phyloP scores from a whole-genome alignment of 768 basidiomycete species.

The Calocera viscosa region DNA sequence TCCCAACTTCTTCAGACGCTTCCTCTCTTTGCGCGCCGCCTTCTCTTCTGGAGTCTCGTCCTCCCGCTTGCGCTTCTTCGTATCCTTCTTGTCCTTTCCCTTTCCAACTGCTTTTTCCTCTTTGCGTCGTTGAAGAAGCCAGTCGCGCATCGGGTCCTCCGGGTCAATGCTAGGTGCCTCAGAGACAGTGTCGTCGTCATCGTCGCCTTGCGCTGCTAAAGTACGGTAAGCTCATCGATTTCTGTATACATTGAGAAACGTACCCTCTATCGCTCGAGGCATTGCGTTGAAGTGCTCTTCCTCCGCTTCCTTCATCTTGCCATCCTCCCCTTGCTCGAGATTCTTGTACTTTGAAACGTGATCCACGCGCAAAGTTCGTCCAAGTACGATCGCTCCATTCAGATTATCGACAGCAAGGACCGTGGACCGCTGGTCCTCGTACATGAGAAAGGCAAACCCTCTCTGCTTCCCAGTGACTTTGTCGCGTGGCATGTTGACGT shows the following conservation, averaged over 20 bases:
- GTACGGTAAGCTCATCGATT: slow-evolving; percentile 6
- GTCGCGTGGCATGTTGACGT: slow-evolving; percentile 88
- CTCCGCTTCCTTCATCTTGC: slow-evolving; percentile 76
- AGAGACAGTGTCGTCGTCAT: slow-evolving; percentile 36
- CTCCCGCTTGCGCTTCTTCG: slow-evolving; percentile 40
- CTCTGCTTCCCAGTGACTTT: slow-evolving; percentile 80
- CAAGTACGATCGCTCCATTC: slow-evolving; percentile 83
- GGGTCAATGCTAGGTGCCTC: slow-evolving; percentile 71
- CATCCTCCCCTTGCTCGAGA: slow-evolving; percentile 58
- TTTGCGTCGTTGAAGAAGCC: slow-evolving; percentile 59
- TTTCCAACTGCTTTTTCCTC: slow-evolving; percentile 47
- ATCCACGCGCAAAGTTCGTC: slow-evolving; percentile 79
- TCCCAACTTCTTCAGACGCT: slow-evolving; percentile 46
- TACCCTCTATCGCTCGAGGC: slow-evolving; percentile 58
- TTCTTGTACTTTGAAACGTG: slow-evolving; percentile 90
- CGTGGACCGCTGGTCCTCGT: slow-evolving; percentile 94
- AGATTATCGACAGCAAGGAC: slow-evolving; percentile 96
- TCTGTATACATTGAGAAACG: slow-evolving; percentile 17
- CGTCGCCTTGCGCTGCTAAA: slow-evolving; percentile 28
- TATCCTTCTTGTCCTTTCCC: slow-evolving; percentile 47
- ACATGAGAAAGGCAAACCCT: slow-evolving; percentile 97
- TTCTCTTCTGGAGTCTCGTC: slow-evolving; percentile 73
- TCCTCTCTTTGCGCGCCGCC: slow-evolving; percentile 58
- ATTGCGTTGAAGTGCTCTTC: slow-evolving; percentile 78
- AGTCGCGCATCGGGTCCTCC: slow-evolving; percentile 97